Conservation (phyloP, 1,284 basidiomycete species). For the Naganishia albida region DNA sequence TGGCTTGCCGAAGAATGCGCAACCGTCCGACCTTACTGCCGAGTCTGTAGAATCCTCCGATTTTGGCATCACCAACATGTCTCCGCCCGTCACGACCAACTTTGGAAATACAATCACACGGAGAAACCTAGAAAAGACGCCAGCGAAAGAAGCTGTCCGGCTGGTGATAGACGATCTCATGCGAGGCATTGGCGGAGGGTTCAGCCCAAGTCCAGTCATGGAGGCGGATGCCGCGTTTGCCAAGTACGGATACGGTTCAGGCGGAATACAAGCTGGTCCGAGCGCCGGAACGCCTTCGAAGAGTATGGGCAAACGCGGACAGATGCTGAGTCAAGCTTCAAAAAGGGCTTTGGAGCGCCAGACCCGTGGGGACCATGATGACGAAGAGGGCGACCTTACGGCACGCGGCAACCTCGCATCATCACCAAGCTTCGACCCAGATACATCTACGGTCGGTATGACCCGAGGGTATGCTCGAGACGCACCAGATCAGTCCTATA, state of each 20-base stretch:
- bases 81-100: constrained; percentile 80
- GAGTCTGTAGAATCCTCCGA: constrained; percentile 16
- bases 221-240: constrained; percentile 15
- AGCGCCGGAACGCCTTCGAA: constrained; percentile 7
- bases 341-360: constrained; percentile 5
- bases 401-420: neutral
- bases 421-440: constrained; percentile 23
- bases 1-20: neutral
- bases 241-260: constrained; percentile 17
- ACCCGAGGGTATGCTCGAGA: constrained; percentile 36
- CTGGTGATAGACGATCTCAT: constrained; percentile 46
- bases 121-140: constrained; percentile 52
- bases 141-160: constrained; percentile 64
- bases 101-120: constrained; percentile 67
- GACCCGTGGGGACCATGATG: neutral
- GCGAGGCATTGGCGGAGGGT: constrained; percentile 31
- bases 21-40: constrained; percentile 14
- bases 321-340: constrained; percentile 16
- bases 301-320: constrained; percentile 21
- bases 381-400: neutral
- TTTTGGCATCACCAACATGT: constrained; percentile 62
- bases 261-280: neutral
- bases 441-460: constrained; percentile 40
- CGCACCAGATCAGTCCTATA: constrained; percentile 29
- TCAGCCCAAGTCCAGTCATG: constrained; percentile 28